Evolutionary conservation across 1,139 yeast species (phyloP).

Genomic region (Kodamaea anthophila): DNA sequence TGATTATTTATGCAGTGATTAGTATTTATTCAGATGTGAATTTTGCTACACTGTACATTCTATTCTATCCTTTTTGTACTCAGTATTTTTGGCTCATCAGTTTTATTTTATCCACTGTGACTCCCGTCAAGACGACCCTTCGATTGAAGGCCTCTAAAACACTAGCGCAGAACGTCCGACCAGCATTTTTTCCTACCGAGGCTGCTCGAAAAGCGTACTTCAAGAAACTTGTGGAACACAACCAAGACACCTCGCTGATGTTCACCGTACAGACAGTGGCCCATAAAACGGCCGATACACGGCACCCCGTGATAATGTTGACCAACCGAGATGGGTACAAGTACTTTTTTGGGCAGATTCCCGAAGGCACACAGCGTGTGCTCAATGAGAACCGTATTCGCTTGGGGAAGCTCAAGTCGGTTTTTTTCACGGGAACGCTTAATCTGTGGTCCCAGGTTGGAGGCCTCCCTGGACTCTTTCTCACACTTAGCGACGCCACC

Average conservation of each 20-base stretch:
- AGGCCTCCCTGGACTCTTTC: conserved; percentile 83
- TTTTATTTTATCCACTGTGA: too few relatives aligned
- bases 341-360: conserved; percentile 71
- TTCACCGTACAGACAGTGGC: conserved; percentile 38
- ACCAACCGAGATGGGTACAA: conserved; percentile 47
- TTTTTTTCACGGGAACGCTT: conserved; percentile 71
- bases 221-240: conserved; percentile 12
- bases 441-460: conserved; percentile 68
- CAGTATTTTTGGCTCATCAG: too few relatives aligned
- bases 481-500: conserved; percentile 83
- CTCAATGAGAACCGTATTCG: conserved; percentile 50
- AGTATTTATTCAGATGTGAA: too few relatives aligned
- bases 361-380: conserved; percentile 83
- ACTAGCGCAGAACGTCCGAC: conserved; percentile 10
- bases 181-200: conserved; percentile 10
- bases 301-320: conserved; percentile 54
- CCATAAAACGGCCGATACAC: conserved; percentile 56
- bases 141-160: too few relatives aligned
- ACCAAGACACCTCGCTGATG: conserved; percentile 22
- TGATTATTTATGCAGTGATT: too few relatives aligned
- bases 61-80: too few relatives aligned
- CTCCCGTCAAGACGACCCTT: too few relatives aligned
- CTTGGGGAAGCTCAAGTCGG: conserved; percentile 50
- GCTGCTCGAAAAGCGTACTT: conserved; percentile 10
- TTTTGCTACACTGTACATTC: too few relatives aligned